Base-by-base conservation (phyloP, 768 basidiomycete genomes). In the Austroboletus festivus region DNA sequence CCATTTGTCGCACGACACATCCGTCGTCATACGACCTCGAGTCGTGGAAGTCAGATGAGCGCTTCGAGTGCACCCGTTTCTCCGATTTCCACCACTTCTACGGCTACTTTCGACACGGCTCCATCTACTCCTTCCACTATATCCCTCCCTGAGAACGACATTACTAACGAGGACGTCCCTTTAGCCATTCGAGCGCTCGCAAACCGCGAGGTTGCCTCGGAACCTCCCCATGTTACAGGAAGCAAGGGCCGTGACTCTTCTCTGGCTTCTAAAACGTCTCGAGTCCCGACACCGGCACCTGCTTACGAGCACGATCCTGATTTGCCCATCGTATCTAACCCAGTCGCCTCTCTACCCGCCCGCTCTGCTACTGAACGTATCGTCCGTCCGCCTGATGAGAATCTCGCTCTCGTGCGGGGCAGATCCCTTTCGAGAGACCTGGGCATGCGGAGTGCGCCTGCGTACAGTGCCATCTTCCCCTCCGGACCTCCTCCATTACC, bases 11-110 rank as follows among this genome's bases (percentile, higher is more conserved):
- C 57, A 39, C 65, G 65, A 23, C 65, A 65, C 42, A 55, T 69
- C n/a, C 65, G 65, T 52, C 65, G 67, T 15, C 60, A 61, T 34
- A 67, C 65, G 15, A 61, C 57, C n/a, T 67, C 65, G 16, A 67
- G 63, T 28, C 65, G 65, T 41, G 61, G 60, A 21, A 37, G 62
- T 46, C 65, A 67, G 38, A 58, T 51, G 46, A 49, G 55, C 30
- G 18, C 62, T 10, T 66, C 64, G 43, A 68, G 65, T 20, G 67
- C 67, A 24, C 65, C 65, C 0, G 67, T 65, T 20, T 67, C 65
- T 23, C 65, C 65, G 18, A 56, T 63, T 16, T 67, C 65, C 16
- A 51, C 50, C 2, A 37, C 65, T 28, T 67, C 65, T 15, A 54
- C 58, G 0, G 49, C 64, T 8, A 66, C 64, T 9, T 67, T 67